Percentiles rank a stretch among this genome's conserved stretches.
phyloP scores from a whole-genome alignment of 345 rosid species.

The Schrenkiella parvula region DNA sequence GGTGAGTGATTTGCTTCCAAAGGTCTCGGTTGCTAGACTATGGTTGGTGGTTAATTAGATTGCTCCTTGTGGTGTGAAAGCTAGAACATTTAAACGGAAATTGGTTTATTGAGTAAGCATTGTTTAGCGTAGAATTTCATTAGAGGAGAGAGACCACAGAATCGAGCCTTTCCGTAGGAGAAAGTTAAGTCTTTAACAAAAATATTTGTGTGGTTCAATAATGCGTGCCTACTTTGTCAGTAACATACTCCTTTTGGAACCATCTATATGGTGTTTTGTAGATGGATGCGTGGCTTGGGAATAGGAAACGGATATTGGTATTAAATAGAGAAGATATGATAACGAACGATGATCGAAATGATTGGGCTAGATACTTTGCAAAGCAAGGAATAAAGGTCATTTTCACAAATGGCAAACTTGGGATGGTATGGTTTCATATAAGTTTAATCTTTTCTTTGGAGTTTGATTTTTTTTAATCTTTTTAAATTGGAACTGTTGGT shows the following conservation, averaged over 20 bases:
- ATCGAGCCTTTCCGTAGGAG: neutral
- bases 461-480: neutral
- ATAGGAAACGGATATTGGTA: slow-evolving; percentile 82
- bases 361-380: slow-evolving; percentile 88
- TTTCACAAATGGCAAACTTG: slow-evolving; percentile 73
- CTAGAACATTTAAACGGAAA: neutral
- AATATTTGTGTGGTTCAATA: neutral
- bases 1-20: slow-evolving; percentile 34
- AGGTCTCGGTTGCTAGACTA: neutral
- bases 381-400: slow-evolving; percentile 73
- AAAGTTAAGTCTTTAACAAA: neutral
- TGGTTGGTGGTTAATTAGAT: neutral
- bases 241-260: neutral
- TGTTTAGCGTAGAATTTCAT: neutral
- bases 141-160: neutral
- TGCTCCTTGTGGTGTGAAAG: slow-evolving; percentile 3
- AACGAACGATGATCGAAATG: slow-evolving; percentile 76
- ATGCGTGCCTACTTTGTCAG: neutral
- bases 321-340: slow-evolving; percentile 95
- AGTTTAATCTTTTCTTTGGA: slow-evolving; percentile 1
- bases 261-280: slow-evolving; percentile 25
- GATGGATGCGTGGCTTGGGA: slow-evolving; percentile 96
- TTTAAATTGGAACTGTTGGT: slow-evolving; percentile 2
- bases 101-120: neutral
- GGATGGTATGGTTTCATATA: slow-evolving; percentile 50